Base-by-base conservation (phyloP, 176 grass and related monocot genomes). In the Lolium perenne region DNA sequence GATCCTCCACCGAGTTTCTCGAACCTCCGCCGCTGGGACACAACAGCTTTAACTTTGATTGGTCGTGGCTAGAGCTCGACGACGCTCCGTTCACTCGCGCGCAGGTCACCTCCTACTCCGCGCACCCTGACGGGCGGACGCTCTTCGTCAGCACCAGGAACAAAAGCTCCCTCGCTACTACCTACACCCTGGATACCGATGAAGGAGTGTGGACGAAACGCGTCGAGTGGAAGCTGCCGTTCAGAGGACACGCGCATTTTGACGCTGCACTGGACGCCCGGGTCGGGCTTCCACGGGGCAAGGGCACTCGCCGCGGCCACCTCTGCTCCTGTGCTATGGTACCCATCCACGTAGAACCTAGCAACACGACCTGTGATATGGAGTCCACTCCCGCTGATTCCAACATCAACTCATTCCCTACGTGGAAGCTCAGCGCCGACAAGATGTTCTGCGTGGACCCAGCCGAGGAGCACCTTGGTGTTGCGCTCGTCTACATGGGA, bases 401-500 rank as follows among this genome's bases (percentile, higher is more conserved):
- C 41, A 35, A 3, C 32, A 45, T 0, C 47, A 11, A 8, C 41
- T 45, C 41, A 7, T 45, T 1, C 7, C 41, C 41, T 45, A 5
- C 0, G 58, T 23, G 58, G 21, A 78, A 35, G 53, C 22, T 86
- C 2, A 11, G 65, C 22, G 51, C 22, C 38, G 53, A 62, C 17
- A 86, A 58, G 66, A 5, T 86, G 54, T 80, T 86, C 2, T 10
- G 38, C 0, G 8, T 11, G 22, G 76, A 80, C 63, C 41, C 53
- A 1, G 8, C 4, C 1, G 65, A 72, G 76, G 48, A 62, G 25
- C 54, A 71, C 12, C 16, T 35, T 0, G 66, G 66, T 20, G 25
- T 54, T 8, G 35, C 41, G 23, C 65, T 86, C 0, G 54, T 80
- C 53, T 63, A 80, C 29, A 43, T 77, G 73, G 66, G 55, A 4